A percentile compares a stretch with the other conserved stretches of the same genome.
Conservation (phyloP, 2,329 filamentous ascomycete species). For the Microcera coccophila region DNA sequence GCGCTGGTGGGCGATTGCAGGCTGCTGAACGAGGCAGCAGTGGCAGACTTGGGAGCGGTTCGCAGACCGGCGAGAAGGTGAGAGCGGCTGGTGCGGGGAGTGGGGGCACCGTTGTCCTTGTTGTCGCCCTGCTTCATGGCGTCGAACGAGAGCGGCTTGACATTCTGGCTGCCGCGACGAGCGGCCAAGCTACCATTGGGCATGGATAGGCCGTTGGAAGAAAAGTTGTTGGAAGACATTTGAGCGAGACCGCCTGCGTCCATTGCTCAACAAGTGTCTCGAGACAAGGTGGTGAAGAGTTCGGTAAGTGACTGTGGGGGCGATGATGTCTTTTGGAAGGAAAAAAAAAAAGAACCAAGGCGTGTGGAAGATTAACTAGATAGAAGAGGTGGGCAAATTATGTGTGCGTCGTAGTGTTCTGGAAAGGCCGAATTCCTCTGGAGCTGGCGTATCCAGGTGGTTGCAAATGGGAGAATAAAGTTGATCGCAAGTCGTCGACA, state of each 20-base stretch:
- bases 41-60: slow-evolving; percentile 84
- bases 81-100: slow-evolving; percentile 88
- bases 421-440: slow-evolving; percentile 18
- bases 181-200: slow-evolving; percentile 80
- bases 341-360: too few relatives aligned
- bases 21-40: slow-evolving; percentile 67
- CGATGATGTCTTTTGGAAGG: slow-evolving; percentile 16
- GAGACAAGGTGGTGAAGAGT: slow-evolving; percentile 9
- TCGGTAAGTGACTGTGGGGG: slow-evolving; percentile 21
- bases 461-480: slow-evolving; percentile 11
- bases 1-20: slow-evolving; percentile 56
- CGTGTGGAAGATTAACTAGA: too few relatives aligned
- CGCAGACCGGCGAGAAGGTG: slow-evolving; percentile 90
- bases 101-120: slow-evolving; percentile 64
- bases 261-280: slow-evolving; percentile 51
- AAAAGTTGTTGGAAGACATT: slow-evolving; percentile 88
- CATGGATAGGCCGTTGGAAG: slow-evolving; percentile 68
- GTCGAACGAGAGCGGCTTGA: slow-evolving; percentile 85
- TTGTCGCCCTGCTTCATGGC: slow-evolving; percentile 65
- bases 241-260: slow-evolving; percentile 99
- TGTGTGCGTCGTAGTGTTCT: slow-evolving; percentile 22
- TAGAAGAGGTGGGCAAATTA: slow-evolving; percentile 22
- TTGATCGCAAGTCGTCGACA: slow-evolving; percentile 11
- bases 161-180: slow-evolving; percentile 74
- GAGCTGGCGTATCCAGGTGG: slow-evolving; percentile 16